Conservation (phyloP, 257 asterid species). For the Solanum verrucosum region DNA sequence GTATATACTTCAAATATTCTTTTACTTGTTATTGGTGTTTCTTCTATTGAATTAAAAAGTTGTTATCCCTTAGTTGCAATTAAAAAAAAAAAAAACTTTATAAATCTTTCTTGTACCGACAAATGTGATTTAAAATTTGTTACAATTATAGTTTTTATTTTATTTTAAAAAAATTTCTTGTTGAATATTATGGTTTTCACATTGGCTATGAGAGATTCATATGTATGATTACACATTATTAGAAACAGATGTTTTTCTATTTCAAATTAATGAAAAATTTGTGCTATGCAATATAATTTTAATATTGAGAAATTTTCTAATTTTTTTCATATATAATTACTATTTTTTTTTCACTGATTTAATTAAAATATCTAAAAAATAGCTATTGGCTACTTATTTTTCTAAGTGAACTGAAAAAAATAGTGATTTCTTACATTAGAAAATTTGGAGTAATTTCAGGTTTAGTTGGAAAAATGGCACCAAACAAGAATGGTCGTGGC, state of each 20-base stretch:
- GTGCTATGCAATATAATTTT: too few relatives aligned
- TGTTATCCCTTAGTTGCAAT: neutral
- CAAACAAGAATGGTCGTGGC: slow-evolving; percentile 73
- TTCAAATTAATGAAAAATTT: too few relatives aligned
- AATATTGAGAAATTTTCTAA: neutral
- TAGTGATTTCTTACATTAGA: neutral
- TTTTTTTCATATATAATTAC: neutral
- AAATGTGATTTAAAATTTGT: neutral
- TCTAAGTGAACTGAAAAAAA: neutral
- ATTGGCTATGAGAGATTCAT: neutral
- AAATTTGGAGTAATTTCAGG: neutral
- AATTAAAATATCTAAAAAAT: neutral
- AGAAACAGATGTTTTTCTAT: too few relatives aligned
- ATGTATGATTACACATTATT: too few relatives aligned
- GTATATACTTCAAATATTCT: neutral
- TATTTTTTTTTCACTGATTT: neutral
- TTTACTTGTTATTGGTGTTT: neutral
- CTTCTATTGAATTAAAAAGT: neutral
- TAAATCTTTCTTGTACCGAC: neutral
- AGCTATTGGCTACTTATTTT: neutral
- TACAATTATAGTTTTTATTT: too few relatives aligned
- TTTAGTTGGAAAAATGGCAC: slow-evolving; percentile 48
- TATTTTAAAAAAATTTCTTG: too few relatives aligned
- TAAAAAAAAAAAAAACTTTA: too few relatives aligned
- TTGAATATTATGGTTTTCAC: too few relatives aligned